Evolutionary conservation across 83 land plant genomes (phyloP).

Genomic region (Larix sibirica): DNA sequence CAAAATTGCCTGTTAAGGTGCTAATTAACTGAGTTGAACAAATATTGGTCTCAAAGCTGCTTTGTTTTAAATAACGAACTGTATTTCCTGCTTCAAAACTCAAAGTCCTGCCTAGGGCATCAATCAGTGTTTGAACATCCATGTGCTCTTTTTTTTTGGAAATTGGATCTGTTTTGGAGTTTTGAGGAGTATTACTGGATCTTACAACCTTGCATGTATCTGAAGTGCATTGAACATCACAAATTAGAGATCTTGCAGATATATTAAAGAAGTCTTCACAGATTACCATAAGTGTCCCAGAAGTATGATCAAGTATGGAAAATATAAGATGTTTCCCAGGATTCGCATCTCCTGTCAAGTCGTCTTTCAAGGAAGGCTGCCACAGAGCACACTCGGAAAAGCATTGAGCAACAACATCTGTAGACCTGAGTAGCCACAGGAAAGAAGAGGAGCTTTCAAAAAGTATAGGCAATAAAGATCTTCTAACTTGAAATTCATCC

Average conservation of each 20-base stretch:
- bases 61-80: conserved; percentile 19
- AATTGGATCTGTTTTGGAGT: background rate
- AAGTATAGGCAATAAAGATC: conserved; percentile 3
- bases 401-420: conserved; percentile 18
- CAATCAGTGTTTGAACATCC: conserved; percentile 23
- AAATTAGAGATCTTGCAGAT: conserved; percentile 4
- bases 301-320: conserved; percentile 55
- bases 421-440: conserved; percentile 54
- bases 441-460: conserved; percentile 20
- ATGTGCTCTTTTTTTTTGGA: background rate
- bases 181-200: background rate
- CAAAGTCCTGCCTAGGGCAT: conserved; percentile 25
- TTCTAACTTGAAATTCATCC: conserved; percentile 19
- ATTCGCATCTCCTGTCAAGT: background rate
- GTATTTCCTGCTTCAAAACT: conserved; percentile 21
- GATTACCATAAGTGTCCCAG: conserved; percentile 27
- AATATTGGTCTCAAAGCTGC: background rate
- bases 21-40: background rate
- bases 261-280: conserved; percentile 22
- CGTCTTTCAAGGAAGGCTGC: conserved; percentile 2
- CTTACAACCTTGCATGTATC: background rate
- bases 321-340: conserved; percentile 22
- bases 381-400: conserved; percentile 16
- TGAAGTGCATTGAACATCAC: conserved; percentile 1
- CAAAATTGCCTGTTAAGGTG: background rate